Percentiles rank a stretch among this genome's conserved stretches.
Evolutionary conservation across 768 basidiomycete genomes (phyloP).

Genomic region (Psilocybe cyanescens): DNA sequence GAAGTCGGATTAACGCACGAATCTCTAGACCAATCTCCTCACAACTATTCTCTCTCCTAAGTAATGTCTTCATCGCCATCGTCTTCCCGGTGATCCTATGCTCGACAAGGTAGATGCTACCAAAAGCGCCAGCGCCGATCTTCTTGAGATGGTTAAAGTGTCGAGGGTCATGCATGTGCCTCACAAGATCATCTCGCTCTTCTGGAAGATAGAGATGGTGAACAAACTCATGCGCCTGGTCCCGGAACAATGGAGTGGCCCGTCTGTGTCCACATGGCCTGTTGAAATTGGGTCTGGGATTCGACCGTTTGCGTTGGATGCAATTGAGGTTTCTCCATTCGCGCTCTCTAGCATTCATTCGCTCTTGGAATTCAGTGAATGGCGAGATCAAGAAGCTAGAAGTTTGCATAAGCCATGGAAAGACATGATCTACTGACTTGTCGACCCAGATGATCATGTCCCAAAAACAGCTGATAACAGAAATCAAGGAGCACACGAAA

Average conservation of each 20-base stretch:
- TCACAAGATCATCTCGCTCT: background rate
- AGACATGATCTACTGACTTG: background rate
- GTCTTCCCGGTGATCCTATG: constrained; percentile 19
- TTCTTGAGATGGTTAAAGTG: constrained; percentile 14
- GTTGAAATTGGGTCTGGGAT: background rate
- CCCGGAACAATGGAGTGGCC: constrained; percentile 3
- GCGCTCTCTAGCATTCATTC: background rate
- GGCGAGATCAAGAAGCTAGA: background rate
- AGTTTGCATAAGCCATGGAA: background rate
- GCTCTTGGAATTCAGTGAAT: background rate
- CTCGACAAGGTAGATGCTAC: constrained; percentile 16
- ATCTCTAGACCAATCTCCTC: constrained; percentile 18
- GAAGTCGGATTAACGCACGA: constrained; percentile 19
- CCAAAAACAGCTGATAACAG: background rate
- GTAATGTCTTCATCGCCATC: constrained; percentile 21
- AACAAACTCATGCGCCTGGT: background rate
- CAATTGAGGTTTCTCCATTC: background rate
- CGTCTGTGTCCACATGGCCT: constrained; percentile 4
- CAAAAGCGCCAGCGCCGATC: constrained; percentile 21
- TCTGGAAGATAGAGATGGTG: constrained; percentile 18
- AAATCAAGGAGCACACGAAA: background rate
- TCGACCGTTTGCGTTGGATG: background rate
- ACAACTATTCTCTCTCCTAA: constrained; percentile 2
- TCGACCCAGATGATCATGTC: background rate
- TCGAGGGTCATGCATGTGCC: constrained; percentile 18